phyloP scores from a whole-genome alignment of 345 rosid genomes.

The Gossypium longicalyx region DNA sequence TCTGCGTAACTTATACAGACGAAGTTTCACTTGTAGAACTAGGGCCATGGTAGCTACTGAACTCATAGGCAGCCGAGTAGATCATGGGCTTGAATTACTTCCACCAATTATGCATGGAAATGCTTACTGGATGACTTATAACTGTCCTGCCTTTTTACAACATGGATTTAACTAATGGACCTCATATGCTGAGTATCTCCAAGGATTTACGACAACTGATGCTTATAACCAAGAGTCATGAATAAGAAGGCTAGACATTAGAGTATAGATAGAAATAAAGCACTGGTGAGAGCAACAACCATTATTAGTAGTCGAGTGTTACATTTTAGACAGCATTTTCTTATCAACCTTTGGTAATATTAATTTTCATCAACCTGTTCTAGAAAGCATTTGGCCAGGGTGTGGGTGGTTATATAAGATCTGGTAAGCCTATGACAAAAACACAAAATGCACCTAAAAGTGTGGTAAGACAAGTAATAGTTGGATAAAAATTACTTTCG shows the following conservation, averaged over 20 bases:
- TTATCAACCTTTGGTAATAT: neutral
- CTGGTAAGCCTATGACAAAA: neutral
- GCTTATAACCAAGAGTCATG: neutral
- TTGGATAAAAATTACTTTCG: neutral
- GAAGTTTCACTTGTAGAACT: neutral
- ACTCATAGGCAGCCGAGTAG: neutral
- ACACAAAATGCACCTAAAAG: neutral
- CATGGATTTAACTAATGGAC: neutral
- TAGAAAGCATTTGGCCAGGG: neutral
- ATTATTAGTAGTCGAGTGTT: neutral
- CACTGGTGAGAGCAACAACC: neutral
- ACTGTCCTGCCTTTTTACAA: neutral
- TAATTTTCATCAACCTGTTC: neutral
- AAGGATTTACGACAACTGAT: neutral
- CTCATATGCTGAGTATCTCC: neutral
- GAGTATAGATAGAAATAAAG: neutral
- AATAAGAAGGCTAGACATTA: slow-evolving; percentile 1
- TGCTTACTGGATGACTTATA: neutral
- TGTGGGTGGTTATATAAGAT: neutral
- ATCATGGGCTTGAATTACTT: neutral
- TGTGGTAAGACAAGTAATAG: neutral
- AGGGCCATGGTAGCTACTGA: neutral
- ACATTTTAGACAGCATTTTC: neutral
- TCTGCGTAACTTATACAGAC: neutral
- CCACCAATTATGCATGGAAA: neutral